phyloP scores from a whole-genome alignment of 2,329 filamentous ascomycete genomes.

The Aspergillus felis region DNA sequence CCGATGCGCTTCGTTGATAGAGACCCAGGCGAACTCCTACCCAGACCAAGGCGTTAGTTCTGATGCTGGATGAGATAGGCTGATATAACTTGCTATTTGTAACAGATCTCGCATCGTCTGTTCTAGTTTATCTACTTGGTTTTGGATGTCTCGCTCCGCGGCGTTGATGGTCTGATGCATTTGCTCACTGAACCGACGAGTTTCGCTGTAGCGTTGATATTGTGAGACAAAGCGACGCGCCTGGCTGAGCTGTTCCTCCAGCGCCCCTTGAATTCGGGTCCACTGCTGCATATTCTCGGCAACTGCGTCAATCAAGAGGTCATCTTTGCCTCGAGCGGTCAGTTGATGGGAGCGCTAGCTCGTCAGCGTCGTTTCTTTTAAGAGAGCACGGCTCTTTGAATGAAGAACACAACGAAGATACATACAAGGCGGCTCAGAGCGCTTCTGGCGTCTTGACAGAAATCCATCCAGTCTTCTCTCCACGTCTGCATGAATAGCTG shows the following conservation, averaged over 20 bases:
- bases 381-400: background rate
- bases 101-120: constrained; percentile 13
- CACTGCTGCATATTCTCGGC: constrained; percentile 13
- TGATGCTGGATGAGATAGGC: background rate
- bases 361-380: background rate
- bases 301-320: constrained; percentile 11
- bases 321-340: constrained; percentile 10
- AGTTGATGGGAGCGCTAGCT: constrained; percentile 11
- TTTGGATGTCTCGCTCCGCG: constrained; percentile 7
- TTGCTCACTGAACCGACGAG: constrained; percentile 9
- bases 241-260: constrained; percentile 12
- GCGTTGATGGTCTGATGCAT: constrained; percentile 8
- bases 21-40: constrained; percentile 15
- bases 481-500: constrained; percentile 12
- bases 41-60: background rate
- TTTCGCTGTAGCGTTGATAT: constrained; percentile 14
- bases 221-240: constrained; percentile 9
- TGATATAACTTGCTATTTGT: constrained; percentile 7
- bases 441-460: constrained; percentile 10
- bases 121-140: constrained; percentile 13
- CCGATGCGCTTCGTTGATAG: constrained; percentile 15
- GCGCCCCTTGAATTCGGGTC: constrained; percentile 10
- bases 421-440: constrained; percentile 9
- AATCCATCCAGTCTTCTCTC: constrained; percentile 11
- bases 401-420: background rate